Conservation (phyloP, 352 stramenopile species). For the Pythium coloratum region DNA sequence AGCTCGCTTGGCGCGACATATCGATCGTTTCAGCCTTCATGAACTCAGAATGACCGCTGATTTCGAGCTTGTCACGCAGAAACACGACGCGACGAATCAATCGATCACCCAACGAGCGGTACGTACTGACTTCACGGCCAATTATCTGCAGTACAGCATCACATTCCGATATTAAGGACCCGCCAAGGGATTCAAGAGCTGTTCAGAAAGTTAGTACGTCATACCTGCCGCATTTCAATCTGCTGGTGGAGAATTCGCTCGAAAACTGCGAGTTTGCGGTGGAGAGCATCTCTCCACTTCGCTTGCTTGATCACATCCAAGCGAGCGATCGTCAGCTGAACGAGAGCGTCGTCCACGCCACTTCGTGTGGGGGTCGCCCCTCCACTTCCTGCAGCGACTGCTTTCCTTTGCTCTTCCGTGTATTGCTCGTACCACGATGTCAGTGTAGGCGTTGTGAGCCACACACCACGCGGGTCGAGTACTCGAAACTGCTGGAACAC, state of each 20-base stretch:
- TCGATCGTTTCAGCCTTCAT: background rate
- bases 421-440: conserved; percentile 6
- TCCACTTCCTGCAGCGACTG: background rate
- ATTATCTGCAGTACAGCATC: conserved; percentile 11
- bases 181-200: background rate
- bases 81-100: conserved; percentile 18
- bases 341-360: conserved; percentile 31
- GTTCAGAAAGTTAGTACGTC: background rate
- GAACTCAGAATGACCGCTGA: conserved; percentile 10
- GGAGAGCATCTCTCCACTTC: conserved; percentile 28
- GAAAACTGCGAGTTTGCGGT: conserved; percentile 29
- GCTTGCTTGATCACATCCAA: conserved; percentile 44
- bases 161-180: too few species aligned
- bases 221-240: conserved; percentile 32
- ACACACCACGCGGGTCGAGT: conserved; percentile 30
- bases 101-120: conserved; percentile 15
- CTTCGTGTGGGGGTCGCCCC: background rate
- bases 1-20: background rate
- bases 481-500: conserved; percentile 29
- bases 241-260: conserved; percentile 36
- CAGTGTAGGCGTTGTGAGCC: conserved; percentile 21
- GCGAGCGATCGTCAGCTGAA: conserved; percentile 41
- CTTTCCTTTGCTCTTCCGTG: background rate
- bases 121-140: conserved; percentile 15
- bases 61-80: conserved; percentile 15